Evolutionary conservation across 176 grass and related monocot genomes (phyloP).

Genomic region (Luzula sylvatica): DNA sequence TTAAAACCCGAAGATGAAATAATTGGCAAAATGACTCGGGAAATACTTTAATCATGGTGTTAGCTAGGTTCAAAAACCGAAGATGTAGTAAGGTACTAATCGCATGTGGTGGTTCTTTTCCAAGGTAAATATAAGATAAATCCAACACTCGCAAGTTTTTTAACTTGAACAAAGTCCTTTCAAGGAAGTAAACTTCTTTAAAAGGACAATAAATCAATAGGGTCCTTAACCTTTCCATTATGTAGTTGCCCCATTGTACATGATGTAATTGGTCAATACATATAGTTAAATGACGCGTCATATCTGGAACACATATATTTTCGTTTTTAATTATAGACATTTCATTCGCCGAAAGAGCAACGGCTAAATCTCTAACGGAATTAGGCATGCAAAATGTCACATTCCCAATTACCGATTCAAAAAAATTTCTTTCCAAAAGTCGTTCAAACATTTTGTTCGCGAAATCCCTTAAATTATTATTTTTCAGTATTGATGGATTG

Average conservation of each 20-base stretch:
- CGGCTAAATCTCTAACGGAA: slow-evolving; percentile 23
- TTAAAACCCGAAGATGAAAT: slow-evolving; percentile 25
- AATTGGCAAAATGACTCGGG: slow-evolving; percentile 18
- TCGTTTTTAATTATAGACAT: background rate
- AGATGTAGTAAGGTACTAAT: slow-evolving; percentile 7
- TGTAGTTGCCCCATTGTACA: background rate
- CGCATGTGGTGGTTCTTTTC: background rate
- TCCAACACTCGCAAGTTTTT: slow-evolving; percentile 13
- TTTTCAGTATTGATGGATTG: no score
- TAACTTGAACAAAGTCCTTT: slow-evolving; percentile 7
- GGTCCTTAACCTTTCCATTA: slow-evolving; percentile 5
- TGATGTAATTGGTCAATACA: background rate
- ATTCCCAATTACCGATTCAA: slow-evolving; percentile 9
- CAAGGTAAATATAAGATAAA: slow-evolving; percentile 15
- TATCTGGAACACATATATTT: background rate
- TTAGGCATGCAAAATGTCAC: slow-evolving; percentile 18
- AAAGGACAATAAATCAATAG: slow-evolving; percentile 27
- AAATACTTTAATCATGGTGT: slow-evolving; percentile 6
- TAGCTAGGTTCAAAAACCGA: slow-evolving; percentile 26
- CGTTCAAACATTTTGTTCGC: no score
- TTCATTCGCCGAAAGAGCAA: slow-evolving; percentile 20
- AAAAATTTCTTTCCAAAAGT: no score
- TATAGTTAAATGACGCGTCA: slow-evolving; percentile 10
- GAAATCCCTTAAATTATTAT: no score
- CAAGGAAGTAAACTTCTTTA: slow-evolving; percentile 7